phyloP scores from a whole-genome alignment of 345 rosid genomes.

The Kernera saxatilis region DNA sequence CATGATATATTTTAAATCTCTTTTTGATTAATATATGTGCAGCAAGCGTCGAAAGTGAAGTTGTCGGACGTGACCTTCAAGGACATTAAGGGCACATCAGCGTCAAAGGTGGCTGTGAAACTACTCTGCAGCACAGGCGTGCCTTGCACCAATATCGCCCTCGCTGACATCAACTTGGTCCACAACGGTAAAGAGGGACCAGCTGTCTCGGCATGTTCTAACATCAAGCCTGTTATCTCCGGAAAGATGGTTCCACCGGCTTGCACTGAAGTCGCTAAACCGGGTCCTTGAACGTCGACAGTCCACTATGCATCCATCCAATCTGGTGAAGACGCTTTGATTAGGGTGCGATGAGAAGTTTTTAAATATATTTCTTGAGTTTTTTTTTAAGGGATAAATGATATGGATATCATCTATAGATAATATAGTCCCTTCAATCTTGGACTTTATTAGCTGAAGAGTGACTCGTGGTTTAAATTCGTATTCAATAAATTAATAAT shows the following conservation, averaged over 20 bases:
- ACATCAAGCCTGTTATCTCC: slow-evolving; percentile 32
- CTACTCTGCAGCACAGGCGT: slow-evolving; percentile 38
- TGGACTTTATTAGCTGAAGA: not conserved
- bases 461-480: not conserved
- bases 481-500: no score
- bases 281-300: not conserved
- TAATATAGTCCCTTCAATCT: not conserved
- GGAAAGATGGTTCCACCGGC: slow-evolving; percentile 12
- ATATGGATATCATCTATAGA: not conserved
- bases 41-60: slow-evolving; percentile 35
- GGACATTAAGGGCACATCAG: slow-evolving; percentile 44
- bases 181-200: slow-evolving; percentile 32
- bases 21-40: not conserved
- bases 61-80: slow-evolving; percentile 41
- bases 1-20: not conserved
- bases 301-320: not conserved
- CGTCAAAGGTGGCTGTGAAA: slow-evolving; percentile 34
- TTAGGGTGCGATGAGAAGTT: not conserved
- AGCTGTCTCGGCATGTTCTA: slow-evolving; percentile 32
- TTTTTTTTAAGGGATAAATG: not conserved
- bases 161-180: slow-evolving; percentile 35
- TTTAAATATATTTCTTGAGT: not conserved
- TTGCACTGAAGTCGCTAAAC: slow-evolving; percentile 18
- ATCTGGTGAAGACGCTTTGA: not conserved
- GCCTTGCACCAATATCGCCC: slow-evolving; percentile 35